Conservation (phyloP, 2,329 filamentous ascomycete species). For the Colletotrichum phormii region DNA sequence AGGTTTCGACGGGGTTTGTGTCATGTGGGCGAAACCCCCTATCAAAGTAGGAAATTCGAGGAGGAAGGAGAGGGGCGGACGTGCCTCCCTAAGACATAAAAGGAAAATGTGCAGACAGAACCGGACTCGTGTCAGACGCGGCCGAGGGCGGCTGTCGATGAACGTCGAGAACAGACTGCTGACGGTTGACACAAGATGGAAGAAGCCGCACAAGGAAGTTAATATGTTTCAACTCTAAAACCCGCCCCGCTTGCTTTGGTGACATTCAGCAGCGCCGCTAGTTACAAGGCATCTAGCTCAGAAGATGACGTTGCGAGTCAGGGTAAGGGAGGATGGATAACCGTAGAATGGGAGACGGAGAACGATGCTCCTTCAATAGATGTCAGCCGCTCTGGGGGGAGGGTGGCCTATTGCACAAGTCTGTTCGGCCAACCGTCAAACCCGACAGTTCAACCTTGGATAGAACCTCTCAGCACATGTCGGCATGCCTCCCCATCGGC, state of each 20-base stretch:
- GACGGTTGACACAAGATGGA: background rate
- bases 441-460: conserved; percentile 24
- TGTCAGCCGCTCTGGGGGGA: too few species aligned
- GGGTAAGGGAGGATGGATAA: background rate
- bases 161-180: background rate
- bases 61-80: conserved; percentile 1
- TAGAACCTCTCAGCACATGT: conserved; percentile 19
- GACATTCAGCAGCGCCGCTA: background rate
- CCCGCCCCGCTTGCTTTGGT: conserved; percentile 28
- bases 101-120: conserved; percentile 5
- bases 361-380: background rate
- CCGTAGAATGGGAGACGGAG: background rate
- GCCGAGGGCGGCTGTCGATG: conserved; percentile 8
- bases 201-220: background rate
- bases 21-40: conserved; percentile 23
- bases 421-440: conserved; percentile 9
- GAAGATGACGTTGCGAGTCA: conserved; percentile 27
- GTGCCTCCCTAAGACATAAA: conserved; percentile 23
- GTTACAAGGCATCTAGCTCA: background rate
- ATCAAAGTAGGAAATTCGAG: conserved; percentile 21
- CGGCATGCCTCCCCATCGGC: conserved; percentile 12
- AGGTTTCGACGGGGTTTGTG: conserved; percentile 3
- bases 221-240: conserved; percentile 36
- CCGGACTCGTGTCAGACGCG: conserved; percentile 24
- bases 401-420: background rate